Base-by-base conservation (phyloP, 2,329 filamentous ascomycete species). In the Mycosphaerelloides madeirae region DNA sequence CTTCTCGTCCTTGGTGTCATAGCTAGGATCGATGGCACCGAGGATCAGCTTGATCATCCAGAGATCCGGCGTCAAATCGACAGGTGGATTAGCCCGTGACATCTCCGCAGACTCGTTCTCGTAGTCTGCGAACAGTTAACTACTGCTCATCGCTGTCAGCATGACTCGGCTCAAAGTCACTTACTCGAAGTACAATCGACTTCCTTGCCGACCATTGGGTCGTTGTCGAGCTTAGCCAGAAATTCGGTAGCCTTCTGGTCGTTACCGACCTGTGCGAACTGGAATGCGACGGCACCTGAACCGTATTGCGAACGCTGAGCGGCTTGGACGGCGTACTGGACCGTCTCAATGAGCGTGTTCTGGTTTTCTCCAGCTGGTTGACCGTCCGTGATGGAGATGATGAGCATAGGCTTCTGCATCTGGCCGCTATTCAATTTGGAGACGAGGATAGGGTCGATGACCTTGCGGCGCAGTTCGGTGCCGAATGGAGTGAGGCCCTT, bases 121-220 rank as follows among this genome's bases (percentile, higher is more conserved):
- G 55, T 77, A 84, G 66, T 84, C 79, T 80, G 22, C 1, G 28
- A 32, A 31, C 19, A 13, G 43, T 59, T 28, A 59, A 49, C 29
- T 58, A 44, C 28, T 20, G 28, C 29, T 38, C 33, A 41, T 22
- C 11, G 11, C 28, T 18, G 2, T n/a, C 6, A 6, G 13, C 31
- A 32, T 32, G 13, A n/a, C 13, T 6, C 5, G 31, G 13, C 6
- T 6, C 31, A n/a, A 34, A 1, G n/a, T 39, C 49, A 70, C 77
- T 63, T 73, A 83, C 79, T 84, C 16, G 80, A 83, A 44, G 81
- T 84, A 68, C 81, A 84, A 63, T 84, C 81, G 45, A 84, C 76
- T 62, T 83, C 65, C 13, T 70, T 64, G 37, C 81, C 81, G 56
- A 85, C 76, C 16, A 65, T 63, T 11, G 79, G 78, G 47, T 84